Conservation (phyloP, 2,329 filamentous ascomycete species). For the Colletotrichum lupini region DNA sequence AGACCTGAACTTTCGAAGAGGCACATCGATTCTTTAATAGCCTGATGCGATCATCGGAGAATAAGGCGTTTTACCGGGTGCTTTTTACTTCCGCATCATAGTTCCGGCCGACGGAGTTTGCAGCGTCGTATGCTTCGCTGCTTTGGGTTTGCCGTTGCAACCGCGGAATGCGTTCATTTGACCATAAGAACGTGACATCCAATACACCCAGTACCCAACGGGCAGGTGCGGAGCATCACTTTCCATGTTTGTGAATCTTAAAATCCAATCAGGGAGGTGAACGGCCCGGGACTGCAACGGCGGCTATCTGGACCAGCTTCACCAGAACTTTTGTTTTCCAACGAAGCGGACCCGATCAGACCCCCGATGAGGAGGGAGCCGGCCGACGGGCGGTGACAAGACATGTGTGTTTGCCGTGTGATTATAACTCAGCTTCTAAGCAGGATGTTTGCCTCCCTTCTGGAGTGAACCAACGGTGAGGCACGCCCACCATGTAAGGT, state of each 20-base stretch:
- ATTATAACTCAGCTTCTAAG: neutral
- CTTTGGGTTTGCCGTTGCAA: neutral
- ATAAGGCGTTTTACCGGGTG: neutral
- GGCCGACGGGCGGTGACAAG: neutral
- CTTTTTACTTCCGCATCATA: neutral
- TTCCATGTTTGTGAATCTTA: neutral
- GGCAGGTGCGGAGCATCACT: slow-evolving; percentile 23
- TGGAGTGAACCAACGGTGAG: neutral
- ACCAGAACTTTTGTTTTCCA: neutral
- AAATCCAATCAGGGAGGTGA: slow-evolving; percentile 8
- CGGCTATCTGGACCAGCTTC: neutral
- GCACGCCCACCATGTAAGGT: neutral
- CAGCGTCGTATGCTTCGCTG: neutral
- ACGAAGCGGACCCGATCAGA: neutral
- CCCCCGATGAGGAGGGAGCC: neutral
- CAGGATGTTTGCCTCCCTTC: neutral
- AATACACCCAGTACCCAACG: slow-evolving; percentile 13
- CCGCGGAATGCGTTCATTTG: slow-evolving; percentile 8
- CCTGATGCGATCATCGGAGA: neutral
- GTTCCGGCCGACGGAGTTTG: neutral
- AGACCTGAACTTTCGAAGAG: neutral
- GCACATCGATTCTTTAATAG: neutral
- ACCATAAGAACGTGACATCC: neutral
- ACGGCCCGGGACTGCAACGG: neutral
- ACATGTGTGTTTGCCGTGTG: neutral